Percentiles rank a stretch among this genome's conserved stretches.
phyloP scores from a whole-genome alignment of 805 yeast genomes.

The Kodamaea hsintzibuensis region DNA sequence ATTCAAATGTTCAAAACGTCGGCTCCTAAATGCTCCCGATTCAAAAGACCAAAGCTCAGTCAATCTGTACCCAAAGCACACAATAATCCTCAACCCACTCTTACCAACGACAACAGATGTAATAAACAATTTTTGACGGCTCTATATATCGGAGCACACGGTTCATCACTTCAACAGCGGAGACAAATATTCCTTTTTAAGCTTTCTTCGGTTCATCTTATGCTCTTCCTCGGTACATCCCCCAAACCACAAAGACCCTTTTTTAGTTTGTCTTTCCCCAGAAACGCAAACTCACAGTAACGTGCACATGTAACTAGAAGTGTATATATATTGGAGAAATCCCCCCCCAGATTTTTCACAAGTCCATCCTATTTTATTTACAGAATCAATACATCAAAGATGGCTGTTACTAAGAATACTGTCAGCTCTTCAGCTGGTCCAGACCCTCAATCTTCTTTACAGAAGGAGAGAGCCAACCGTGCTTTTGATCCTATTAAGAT shows the following conservation, averaged over 20 bases:
- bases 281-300: not conserved
- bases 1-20: no score
- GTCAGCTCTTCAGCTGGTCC: conserved; percentile 17
- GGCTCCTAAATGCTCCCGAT: no score
- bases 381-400: conserved; percentile 1
- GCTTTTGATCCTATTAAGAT: conserved; percentile 36
- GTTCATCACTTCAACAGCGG: not conserved
- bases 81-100: no score
- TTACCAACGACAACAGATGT: no score
- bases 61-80: no score
- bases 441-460: conserved; percentile 36
- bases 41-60: no score
- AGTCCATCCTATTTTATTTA: not conserved
- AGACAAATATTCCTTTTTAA: not conserved
- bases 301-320: conserved; percentile 10
- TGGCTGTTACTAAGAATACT: conserved; percentile 11
- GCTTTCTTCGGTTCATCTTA: not conserved
- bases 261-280: conserved; percentile 4
- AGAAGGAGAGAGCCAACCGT: conserved; percentile 46
- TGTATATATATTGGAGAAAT: conserved; percentile 5
- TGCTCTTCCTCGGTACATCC: conserved; percentile 7
- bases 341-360: conserved; percentile 3
- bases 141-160: not conserved
- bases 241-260: conserved; percentile 2
- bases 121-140: no score